A percentile compares a stretch with the other conserved stretches of the same genome.
Evolutionary conservation across 1,284 basidiomycete genomes (phyloP).

Genomic region (Malassezia globosa): DNA sequence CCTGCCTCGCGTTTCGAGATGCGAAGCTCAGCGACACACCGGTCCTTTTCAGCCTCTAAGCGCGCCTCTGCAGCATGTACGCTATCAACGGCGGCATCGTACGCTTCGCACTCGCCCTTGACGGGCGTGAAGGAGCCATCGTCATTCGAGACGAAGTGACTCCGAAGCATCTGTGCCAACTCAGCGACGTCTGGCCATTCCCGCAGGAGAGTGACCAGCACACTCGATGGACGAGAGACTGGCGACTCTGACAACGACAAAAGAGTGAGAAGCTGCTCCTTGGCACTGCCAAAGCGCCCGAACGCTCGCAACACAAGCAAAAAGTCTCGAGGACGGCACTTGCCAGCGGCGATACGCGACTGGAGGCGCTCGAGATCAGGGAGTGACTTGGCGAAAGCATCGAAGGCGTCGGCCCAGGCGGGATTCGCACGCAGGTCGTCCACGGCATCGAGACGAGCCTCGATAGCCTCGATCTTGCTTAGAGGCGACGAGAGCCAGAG

Average conservation of each 20-base stretch:
- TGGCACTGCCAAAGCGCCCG: slow-evolving; percentile 21
- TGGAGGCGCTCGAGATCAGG: slow-evolving; percentile 44
- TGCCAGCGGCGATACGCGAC: slow-evolving; percentile 39
- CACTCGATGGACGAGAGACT: not conserved
- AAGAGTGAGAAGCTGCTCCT: slow-evolving; percentile 11
- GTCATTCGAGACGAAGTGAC: slow-evolving; percentile 29
- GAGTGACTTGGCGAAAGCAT: slow-evolving; percentile 28
- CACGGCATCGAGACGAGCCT: slow-evolving; percentile 40
- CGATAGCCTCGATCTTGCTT: slow-evolving; percentile 25
- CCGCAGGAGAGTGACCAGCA: slow-evolving; percentile 17
- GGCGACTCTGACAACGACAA: not conserved
- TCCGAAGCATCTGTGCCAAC: slow-evolving; percentile 27
- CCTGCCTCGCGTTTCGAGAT: slow-evolving; percentile 24
- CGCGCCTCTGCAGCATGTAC: slow-evolving; percentile 29
- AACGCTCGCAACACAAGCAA: slow-evolving; percentile 35
- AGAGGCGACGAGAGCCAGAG: slow-evolving; percentile 43
- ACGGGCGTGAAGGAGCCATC: slow-evolving; percentile 41
- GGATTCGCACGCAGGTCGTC: slow-evolving; percentile 33
- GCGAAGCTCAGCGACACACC: slow-evolving; percentile 27
- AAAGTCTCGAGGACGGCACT: slow-evolving; percentile 42
- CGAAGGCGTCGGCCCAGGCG: slow-evolving; percentile 32
- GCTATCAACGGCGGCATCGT: slow-evolving; percentile 28
- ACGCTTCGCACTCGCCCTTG: slow-evolving; percentile 27
- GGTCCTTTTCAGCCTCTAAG: slow-evolving; percentile 30
- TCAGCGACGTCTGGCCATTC: slow-evolving; percentile 32